Conservation (phyloP, 805 yeast genomes). For the Pichia californica region DNA sequence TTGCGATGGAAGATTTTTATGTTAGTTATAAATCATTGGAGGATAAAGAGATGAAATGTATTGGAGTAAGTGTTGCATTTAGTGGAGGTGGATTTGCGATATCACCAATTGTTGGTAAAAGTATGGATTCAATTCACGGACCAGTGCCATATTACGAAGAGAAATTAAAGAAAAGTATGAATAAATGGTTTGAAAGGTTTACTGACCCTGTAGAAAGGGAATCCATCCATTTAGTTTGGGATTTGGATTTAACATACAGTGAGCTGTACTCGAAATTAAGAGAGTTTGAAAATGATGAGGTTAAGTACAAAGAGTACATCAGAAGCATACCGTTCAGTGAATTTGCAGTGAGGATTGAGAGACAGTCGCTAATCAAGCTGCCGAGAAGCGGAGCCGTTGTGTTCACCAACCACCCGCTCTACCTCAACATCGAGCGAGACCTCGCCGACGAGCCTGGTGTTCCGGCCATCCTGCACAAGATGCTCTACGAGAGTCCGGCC, state of each 20-base stretch:
- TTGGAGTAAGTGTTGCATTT: conserved; percentile 46
- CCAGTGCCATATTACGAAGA: conserved; percentile 44
- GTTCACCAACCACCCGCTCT: conserved; percentile 28
- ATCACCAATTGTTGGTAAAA: conserved; percentile 25
- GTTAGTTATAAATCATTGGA: conserved; percentile 32
- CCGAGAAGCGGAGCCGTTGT: conserved; percentile 34
- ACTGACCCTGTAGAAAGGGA: conserved; percentile 42
- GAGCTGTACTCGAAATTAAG: conserved; percentile 28
- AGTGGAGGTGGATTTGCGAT: conserved; percentile 49
- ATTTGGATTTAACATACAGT: conserved; percentile 30
- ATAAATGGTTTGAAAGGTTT: conserved; percentile 42
- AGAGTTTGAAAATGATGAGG: conserved; percentile 30
- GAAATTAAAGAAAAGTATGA: conserved; percentile 43
- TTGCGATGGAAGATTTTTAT: conserved; percentile 47
- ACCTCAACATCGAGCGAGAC: conserved; percentile 33
- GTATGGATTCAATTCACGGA: conserved; percentile 38
- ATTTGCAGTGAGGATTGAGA: conserved; percentile 40
- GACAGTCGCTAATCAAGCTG: conserved; percentile 40
- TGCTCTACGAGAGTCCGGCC: conserved; percentile 40
- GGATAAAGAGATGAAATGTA: conserved; percentile 35
- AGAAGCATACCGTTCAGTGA: conserved; percentile 32
- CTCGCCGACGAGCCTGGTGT: conserved; percentile 43
- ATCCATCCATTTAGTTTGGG: conserved; percentile 48
- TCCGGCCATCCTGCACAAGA: conserved; percentile 36
- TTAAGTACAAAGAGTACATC: conserved; percentile 24